phyloP scores from a whole-genome alignment of 805 yeast species.

The Candida ovalis region DNA sequence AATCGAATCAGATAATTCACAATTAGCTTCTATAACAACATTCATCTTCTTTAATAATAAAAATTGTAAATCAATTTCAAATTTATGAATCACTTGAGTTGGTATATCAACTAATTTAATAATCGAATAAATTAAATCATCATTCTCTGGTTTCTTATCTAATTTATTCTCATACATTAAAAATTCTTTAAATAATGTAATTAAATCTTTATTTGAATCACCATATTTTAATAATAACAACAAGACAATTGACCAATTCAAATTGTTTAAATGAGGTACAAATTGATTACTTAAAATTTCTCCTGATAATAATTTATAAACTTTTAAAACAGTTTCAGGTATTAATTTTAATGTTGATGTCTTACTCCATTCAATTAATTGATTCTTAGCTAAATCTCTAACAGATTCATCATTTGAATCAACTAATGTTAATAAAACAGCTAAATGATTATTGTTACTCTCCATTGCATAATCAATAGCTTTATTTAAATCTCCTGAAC shows the following conservation, averaged over 20 bases:
- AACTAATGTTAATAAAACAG: slow-evolving; percentile 62
- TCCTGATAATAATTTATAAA: slow-evolving; percentile 65
- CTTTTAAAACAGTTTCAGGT: slow-evolving; percentile 51
- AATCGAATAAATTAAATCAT: slow-evolving; percentile 12
- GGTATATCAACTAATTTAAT: slow-evolving; percentile 14
- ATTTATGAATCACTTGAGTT: slow-evolving; percentile 8
- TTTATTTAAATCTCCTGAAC: slow-evolving; percentile 51
- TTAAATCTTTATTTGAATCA: slow-evolving; percentile 35
- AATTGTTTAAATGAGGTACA: slow-evolving; percentile 37
- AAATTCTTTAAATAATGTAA: slow-evolving; percentile 30
- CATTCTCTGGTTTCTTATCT: slow-evolving; percentile 6
- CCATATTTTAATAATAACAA: slow-evolving; percentile 64
- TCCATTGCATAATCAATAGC: slow-evolving; percentile 63
- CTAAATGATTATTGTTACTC: slow-evolving; percentile 64
- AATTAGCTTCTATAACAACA: slow-evolving; percentile 12
- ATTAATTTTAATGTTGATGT: slow-evolving; percentile 39
- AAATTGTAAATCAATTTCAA: slow-evolving; percentile 22
- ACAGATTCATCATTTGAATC: slow-evolving; percentile 69
- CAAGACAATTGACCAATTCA: slow-evolving; percentile 66
- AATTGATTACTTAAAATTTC: slow-evolving; percentile 30
- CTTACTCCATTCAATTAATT: slow-evolving; percentile 63
- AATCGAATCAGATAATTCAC: slow-evolving; percentile 15
- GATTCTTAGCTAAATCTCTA: slow-evolving; percentile 50
- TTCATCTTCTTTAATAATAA: slow-evolving; percentile 25
- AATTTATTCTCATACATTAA: slow-evolving; percentile 7